Conservation (phyloP, 805 yeast genomes). For the Naumovozyma dairenensis region DNA sequence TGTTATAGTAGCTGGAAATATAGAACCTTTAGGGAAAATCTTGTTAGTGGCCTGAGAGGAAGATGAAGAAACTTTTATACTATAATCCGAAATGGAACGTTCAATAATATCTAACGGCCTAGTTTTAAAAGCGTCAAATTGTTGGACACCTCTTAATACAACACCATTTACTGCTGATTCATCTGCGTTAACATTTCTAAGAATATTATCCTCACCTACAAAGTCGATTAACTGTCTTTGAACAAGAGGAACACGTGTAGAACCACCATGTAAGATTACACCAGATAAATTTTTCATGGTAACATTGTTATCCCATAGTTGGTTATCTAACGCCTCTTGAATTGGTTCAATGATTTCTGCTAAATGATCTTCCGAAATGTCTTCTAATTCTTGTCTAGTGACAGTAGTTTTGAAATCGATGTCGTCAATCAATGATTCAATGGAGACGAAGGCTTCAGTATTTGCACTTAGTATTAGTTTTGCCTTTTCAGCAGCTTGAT, state of each 20-base stretch:
- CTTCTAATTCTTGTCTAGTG: conserved; percentile 79
- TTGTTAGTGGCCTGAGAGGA: conserved; percentile 17
- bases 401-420: conserved; percentile 59
- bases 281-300: conserved; percentile 40
- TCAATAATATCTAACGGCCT: conserved; percentile 49
- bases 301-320: conserved; percentile 22
- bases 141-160: conserved; percentile 68
- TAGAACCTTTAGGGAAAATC: conserved; percentile 43
- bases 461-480: conserved; percentile 84
- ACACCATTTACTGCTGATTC: conserved; percentile 90
- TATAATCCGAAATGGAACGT: conserved; percentile 41
- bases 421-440: conserved; percentile 68
- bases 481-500: conserved; percentile 81
- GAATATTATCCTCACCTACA: conserved; percentile 50
- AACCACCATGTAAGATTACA: conserved; percentile 80
- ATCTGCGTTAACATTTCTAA: conserved; percentile 89
- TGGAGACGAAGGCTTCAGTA: conserved; percentile 59
- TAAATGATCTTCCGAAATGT: conserved; percentile 25
- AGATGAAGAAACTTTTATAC: conserved; percentile 26
- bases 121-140: conserved; percentile 59
- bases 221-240: conserved; percentile 48
- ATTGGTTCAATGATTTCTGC: conserved; percentile 45
- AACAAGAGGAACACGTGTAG: conserved; percentile 82
- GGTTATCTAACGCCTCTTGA: conserved; percentile 36
- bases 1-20: conserved; percentile 23